Conservation (phyloP, 495 filamentous ascomycete genomes). For the Hypoxylon trugodes region DNA sequence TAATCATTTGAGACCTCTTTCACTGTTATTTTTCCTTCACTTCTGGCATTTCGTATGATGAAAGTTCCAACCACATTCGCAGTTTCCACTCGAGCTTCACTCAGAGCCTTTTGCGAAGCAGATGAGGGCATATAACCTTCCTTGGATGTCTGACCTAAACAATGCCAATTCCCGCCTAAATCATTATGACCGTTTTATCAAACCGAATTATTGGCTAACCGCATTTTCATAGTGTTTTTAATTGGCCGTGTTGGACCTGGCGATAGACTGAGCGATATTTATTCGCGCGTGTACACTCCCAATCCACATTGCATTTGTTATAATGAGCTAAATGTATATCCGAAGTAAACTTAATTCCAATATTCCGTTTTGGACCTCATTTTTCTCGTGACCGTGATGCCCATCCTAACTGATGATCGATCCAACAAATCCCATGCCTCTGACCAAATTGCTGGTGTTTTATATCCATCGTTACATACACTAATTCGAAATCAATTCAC, state of each 20-base stretch:
- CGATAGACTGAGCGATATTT: too few relatives aligned
- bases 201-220: constrained; percentile 5
- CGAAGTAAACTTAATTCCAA: not conserved
- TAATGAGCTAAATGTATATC: constrained; percentile 1
- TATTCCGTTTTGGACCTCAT: not conserved
- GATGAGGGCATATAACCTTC: constrained; percentile 65
- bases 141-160: constrained; percentile 76
- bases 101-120: constrained; percentile 63
- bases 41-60: constrained; percentile 56
- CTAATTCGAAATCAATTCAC: constrained; percentile 28
- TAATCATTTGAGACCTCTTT: too few relatives aligned
- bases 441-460: too few relatives aligned
- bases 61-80: constrained; percentile 68
- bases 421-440: too few relatives aligned
- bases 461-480: too few relatives aligned
- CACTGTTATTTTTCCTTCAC: constrained; percentile 12
- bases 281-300: too few relatives aligned
- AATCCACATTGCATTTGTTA: too few relatives aligned
- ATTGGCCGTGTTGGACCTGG: too few relatives aligned
- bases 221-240: not conserved
- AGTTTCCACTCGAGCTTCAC: constrained; percentile 73
- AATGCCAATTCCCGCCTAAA: constrained; percentile 15
- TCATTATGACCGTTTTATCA: not conserved
- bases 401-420: too few relatives aligned
- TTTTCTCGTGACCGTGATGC: not conserved